A percentile compares a stretch with the other conserved stretches of the same genome.
These are phyloP conservation scores for Penicillium pulvis DNA, from an alignment of 495 filamentous ascomycete species.

Conservation along the genomic window DNA sequence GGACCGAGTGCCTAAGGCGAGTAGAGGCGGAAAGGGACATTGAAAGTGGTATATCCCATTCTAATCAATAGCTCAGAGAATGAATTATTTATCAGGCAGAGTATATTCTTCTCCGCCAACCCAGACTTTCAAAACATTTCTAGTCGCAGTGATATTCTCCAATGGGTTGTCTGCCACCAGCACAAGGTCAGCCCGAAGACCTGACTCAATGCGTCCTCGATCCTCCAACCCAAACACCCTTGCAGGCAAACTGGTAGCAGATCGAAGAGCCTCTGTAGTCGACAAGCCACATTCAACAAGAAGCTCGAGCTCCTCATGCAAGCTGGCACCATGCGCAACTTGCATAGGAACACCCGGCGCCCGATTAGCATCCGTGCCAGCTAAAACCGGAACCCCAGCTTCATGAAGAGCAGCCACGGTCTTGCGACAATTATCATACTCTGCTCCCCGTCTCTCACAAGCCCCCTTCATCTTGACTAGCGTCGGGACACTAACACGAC, in stretches of 20 bases:
- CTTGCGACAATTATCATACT: neutral
- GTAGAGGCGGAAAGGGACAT: too few relatives aligned
- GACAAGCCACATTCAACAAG: constrained; percentile 8
- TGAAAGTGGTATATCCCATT: too few relatives aligned
- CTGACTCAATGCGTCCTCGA: constrained; percentile 37
- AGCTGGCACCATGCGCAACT: constrained; percentile 4
- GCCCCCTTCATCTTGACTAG: constrained; percentile 8
- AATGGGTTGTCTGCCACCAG: constrained; percentile 41
- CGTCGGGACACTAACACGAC: constrained; percentile 2
- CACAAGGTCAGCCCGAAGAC: constrained; percentile 42
- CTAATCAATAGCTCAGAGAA: too few relatives aligned
- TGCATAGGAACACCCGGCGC: neutral
- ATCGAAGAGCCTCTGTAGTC: constrained; percentile 24
- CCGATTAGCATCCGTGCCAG: constrained; percentile 10
- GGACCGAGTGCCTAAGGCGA: too few relatives aligned
- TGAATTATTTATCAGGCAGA: too few relatives aligned
- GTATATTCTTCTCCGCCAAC: constrained; percentile 5
- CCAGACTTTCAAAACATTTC: constrained; percentile 36
- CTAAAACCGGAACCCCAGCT: constrained; percentile 6
- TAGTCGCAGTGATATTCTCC: constrained; percentile 37
- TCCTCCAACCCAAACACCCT: constrained; percentile 35
- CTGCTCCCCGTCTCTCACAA: neutral
- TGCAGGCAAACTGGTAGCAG: constrained; percentile 35
- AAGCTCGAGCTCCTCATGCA: constrained; percentile 10
- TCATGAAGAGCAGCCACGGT: constrained; percentile 1